phyloP scores from a whole-genome alignment of 2,329 filamentous ascomycete species.

The Metarhizium anisopliae region DNA sequence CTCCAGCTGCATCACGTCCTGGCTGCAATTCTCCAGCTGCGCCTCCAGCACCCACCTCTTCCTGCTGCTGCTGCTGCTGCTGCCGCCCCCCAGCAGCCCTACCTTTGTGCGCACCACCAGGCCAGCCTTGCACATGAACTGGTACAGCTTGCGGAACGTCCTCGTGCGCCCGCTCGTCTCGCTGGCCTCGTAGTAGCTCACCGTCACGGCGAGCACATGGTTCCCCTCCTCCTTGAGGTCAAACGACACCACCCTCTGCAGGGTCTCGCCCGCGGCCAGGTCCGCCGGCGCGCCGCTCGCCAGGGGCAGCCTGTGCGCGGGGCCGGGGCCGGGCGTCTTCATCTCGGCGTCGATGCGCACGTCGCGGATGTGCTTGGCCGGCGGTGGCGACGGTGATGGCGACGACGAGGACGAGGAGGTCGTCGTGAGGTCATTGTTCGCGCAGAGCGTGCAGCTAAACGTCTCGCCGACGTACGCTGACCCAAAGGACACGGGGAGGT shows the following conservation, averaged over 20 bases:
- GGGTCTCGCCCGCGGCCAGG: conserved; percentile 52
- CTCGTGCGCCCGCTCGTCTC: conserved; percentile 61
- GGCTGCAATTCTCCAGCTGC: conserved; percentile 90
- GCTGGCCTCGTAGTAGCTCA: conserved; percentile 87
- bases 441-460: conserved; percentile 89
- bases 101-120: conserved; percentile 88
- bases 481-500: conserved; percentile 83
- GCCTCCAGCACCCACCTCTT: conserved; percentile 73
- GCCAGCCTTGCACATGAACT: conserved; percentile 87
- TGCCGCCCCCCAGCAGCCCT: conserved; percentile 42
- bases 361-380: conserved; percentile 52
- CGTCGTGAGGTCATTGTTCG: conserved; percentile 66
- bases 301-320: conserved; percentile 59
- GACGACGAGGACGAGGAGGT: no score
- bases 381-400: conserved; percentile 7
- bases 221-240: conserved; percentile 91
- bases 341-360: conserved; percentile 86
- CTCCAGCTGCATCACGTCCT: conserved; percentile 73
- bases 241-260: conserved; percentile 77
- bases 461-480: conserved; percentile 93
- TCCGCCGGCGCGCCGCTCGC: conserved; percentile 24
- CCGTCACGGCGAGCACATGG: conserved; percentile 86
- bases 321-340: conserved; percentile 65
- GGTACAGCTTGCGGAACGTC: conserved; percentile 91
- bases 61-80: conserved; percentile 9